These are phyloP conservation scores for Bisporella sp. DNA, from an alignment of 2,329 filamentous ascomycete genomes.

Conservation along the genomic window DNA sequence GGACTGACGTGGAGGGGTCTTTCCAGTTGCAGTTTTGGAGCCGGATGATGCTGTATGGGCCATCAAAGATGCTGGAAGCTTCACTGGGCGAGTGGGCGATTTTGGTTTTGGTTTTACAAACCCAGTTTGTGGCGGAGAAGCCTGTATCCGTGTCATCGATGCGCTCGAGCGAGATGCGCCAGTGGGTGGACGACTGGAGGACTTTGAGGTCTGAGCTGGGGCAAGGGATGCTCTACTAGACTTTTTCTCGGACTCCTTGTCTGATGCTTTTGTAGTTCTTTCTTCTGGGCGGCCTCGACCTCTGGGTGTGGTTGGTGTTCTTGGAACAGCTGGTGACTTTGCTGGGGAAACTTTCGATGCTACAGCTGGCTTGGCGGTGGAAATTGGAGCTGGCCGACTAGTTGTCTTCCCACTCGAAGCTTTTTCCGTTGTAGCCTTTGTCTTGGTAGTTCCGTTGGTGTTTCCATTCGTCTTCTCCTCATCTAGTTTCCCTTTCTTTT, in stretches of 20 bases:
- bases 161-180: slow-evolving; percentile 11
- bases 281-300: slow-evolving; percentile 19
- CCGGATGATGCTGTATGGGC: slow-evolving; percentile 65
- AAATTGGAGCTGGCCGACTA: slow-evolving; percentile 17
- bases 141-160: slow-evolving; percentile 19
- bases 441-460: slow-evolving; percentile 12
- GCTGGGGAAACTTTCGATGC: slow-evolving; percentile 21
- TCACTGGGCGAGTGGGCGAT: slow-evolving; percentile 63
- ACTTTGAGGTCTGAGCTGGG: slow-evolving; percentile 12
- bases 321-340: slow-evolving; percentile 27
- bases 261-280: slow-evolving; percentile 12
- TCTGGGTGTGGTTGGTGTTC: slow-evolving; percentile 31
- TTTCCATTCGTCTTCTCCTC: background rate
- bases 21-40: slow-evolving; percentile 46
- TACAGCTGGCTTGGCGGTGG: slow-evolving; percentile 15
- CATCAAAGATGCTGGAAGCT: slow-evolving; percentile 59
- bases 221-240: slow-evolving; percentile 13
- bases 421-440: slow-evolving; percentile 9
- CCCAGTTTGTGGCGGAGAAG: slow-evolving; percentile 24
- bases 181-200: slow-evolving; percentile 17
- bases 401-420: slow-evolving; percentile 7
- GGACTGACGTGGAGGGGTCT: slow-evolving; percentile 31
- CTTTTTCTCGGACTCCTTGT: slow-evolving; percentile 15
- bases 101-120: slow-evolving; percentile 55
- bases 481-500: background rate